Base-by-base conservation (phyloP, 1,284 basidiomycete genomes). In the Fistulina hepatica region DNA sequence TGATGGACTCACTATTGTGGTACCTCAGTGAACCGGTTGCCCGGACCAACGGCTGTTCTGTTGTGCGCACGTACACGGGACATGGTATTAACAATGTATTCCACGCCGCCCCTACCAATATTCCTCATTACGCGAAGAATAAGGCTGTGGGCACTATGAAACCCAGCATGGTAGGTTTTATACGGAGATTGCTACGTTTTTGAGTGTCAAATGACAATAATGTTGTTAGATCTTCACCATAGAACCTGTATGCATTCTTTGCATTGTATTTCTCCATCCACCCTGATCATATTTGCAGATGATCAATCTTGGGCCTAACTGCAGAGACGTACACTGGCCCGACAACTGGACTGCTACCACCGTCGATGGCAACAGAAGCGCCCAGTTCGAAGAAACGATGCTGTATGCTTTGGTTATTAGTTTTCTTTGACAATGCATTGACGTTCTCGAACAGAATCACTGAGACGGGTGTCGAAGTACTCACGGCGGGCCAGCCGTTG, bases 301-400 rank as follows among this genome's bases (percentile, higher is more conserved):
- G 92, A 79, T 95, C 51, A 95, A 94, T 60, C 58, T 88, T 17
- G 92, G 91, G 4, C 69, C 68, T 22, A 71, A 68, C 47, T 77
- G 73, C 73, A 70, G 70, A 31, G 69, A 76, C 36, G 63, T 76
- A 12, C 84, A 88, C 55, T 89, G 85, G 85, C 80, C 80, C 13
- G 84, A 90, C 55, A 78, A 86, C 52, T 97, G 92, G 92, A 95
- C 92, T 2, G 88, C 90, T 1, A 85, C 84, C 13, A 97, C 92
- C 3, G 59, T 71, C 3, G 91, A 95, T 59, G 92, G 92, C 21
- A 81, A 82, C 55, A 69, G 71, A 43, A 90, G 84, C 46, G 92
- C 92, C 5, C 92, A 97, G 52, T 95, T 94, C 52, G 92, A 97
- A 58, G 92, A 97, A 52, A 94, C 91, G 4, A 45, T 71, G 16